These are phyloP conservation scores for Colletotrichum sp. DNA, from an alignment of 2,329 filamentous ascomycete genomes.

Conservation along the genomic window DNA sequence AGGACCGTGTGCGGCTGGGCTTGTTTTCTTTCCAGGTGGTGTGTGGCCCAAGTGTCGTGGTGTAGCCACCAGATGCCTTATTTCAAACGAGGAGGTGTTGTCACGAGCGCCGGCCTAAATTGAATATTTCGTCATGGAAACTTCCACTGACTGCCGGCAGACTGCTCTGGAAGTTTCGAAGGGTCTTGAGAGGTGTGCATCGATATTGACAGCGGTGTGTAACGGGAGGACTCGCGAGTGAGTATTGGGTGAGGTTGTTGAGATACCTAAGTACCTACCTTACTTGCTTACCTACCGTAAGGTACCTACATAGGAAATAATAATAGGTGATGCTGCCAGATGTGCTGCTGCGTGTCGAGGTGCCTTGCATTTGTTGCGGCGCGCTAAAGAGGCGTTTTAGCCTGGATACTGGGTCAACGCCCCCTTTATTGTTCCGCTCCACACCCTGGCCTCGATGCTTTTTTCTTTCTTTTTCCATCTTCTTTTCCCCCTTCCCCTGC, in stretches of 20 bases:
- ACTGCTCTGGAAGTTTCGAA: not conserved
- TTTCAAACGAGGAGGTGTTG: not conserved
- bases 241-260: not conserved
- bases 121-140: constrained; percentile 1
- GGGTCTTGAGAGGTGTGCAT: not conserved
- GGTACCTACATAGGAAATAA: not conserved
- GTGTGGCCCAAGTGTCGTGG: constrained; percentile 2
- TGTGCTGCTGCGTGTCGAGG: not conserved
- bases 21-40: not conserved
- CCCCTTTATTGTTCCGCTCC: not conserved
- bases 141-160: not conserved
- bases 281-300: too few species aligned
- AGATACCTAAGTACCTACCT: not conserved
- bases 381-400: constrained; percentile 18
- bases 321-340: not conserved
- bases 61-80: not conserved
- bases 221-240: not conserved
- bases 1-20: not conserved
- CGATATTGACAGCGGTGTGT: not conserved
- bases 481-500: not conserved
- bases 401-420: not conserved
- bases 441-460: not conserved
- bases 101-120: constrained; percentile 2
- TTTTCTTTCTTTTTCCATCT: not conserved
- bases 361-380: constrained; percentile 18